Base-by-base conservation (phyloP, 495 filamentous ascomycete genomes). In the Tuber umbilicatum region DNA sequence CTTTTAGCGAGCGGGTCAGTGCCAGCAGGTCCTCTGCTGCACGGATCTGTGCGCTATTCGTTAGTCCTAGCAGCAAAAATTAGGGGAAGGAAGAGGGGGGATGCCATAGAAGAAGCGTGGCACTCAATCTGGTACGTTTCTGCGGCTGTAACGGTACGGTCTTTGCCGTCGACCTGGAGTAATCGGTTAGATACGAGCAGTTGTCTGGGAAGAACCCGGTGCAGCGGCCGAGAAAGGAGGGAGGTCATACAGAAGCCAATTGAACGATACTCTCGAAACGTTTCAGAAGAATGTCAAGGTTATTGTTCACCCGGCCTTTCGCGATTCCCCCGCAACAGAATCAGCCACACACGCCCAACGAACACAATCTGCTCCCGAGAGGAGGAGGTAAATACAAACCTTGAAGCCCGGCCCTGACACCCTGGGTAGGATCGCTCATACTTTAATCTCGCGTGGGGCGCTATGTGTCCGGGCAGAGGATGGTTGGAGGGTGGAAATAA, bases 11-110 rank as follows among this genome's bases (percentile, higher is more conserved):
- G 21, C 90, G 86, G 43, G 87, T 90, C 21, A 93, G 80, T 17
- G 86, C 84, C 50, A 91, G 84, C 35, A 91, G 82, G 71, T 93
- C 90, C 83, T 93, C 91, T 16, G 88, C 88, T 19, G 89, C 86
- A 68, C 88, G 88, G 79, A 91, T 85, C 89, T 90, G 47, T 50
- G 5, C 4, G 27, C 17, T 78, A n/a, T 40, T 17, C 31, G 19
- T 39, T 42, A 47, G 72, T n/a, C n/a, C n/a, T 47, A 50, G 39
- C 9, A 31, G 7, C 43, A 40, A 17, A 31, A 17, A 14, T 37
- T 12, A 73, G 68, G 69, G 37, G 17, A 41, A 50, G 42, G 70
- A 68, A 39, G 64, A 72, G 21, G 40, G 39, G 43, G 73, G 73
- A 77, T 83, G 90, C 89, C 84, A 92, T 83, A 21, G 88, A 87